These are phyloP conservation scores for Kuraishia hungarica DNA, from an alignment of 805 yeast species.

Conservation along the genomic window DNA sequence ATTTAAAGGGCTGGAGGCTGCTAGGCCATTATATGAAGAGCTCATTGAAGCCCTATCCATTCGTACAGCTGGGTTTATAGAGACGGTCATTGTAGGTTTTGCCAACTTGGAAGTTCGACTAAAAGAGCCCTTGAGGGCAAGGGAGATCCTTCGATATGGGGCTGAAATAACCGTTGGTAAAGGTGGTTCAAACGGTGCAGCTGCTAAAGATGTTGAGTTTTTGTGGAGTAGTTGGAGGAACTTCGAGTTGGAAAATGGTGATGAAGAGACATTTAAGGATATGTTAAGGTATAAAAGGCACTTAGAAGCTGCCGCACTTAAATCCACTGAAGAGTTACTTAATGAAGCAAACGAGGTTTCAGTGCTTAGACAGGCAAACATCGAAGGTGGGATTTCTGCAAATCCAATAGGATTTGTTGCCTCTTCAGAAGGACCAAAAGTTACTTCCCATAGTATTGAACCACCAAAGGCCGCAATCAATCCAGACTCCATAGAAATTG, in stretches of 20 bases:
- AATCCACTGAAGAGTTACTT: slow-evolving; percentile 12
- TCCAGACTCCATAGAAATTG: slow-evolving; percentile 57
- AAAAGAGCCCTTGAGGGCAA: slow-evolving; percentile 49
- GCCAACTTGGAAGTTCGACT: slow-evolving; percentile 45
- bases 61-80: slow-evolving; percentile 17
- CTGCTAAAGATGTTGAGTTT: slow-evolving; percentile 14
- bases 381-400: too few relatives aligned
- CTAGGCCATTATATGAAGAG: slow-evolving; percentile 41
- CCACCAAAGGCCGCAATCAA: slow-evolving; percentile 20
- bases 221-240: slow-evolving; percentile 67
- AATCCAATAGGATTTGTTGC: slow-evolving; percentile 42
- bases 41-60: slow-evolving; percentile 32
- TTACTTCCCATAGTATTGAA: slow-evolving; percentile 12
- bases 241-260: slow-evolving; percentile 68
- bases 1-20: slow-evolving; percentile 29
- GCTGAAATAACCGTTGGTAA: slow-evolving; percentile 23
- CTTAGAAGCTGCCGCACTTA: slow-evolving; percentile 10
- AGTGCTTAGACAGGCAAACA: slow-evolving; percentile 1
- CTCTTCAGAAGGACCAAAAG: slow-evolving; percentile 26
- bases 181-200: slow-evolving; percentile 12
- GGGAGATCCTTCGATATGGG: slow-evolving; percentile 54
- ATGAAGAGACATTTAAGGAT: slow-evolving; percentile 62
- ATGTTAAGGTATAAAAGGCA: slow-evolving; percentile 58
- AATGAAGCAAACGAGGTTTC: slow-evolving; percentile 9
- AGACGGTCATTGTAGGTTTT: slow-evolving; percentile 42